Evolutionary conservation across 176 grass and related monocot genomes (phyloP).

Genomic region (Hsuehochloa calcarea): DNA sequence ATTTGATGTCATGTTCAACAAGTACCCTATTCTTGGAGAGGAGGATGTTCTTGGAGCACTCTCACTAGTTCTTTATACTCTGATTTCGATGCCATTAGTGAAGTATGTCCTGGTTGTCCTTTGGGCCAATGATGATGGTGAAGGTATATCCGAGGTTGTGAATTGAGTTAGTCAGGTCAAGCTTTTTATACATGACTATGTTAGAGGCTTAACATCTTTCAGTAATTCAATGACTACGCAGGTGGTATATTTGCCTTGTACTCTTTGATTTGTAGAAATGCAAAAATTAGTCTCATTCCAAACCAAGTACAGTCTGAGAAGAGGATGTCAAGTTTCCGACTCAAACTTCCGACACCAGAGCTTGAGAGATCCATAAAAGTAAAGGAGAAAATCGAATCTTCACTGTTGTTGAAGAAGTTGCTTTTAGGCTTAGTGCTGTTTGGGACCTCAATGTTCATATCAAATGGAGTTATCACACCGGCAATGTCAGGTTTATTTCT

Average conservation of each 20-base stretch:
- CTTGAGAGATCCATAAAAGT: slow-evolving; percentile 87
- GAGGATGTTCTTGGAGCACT: slow-evolving; percentile 93
- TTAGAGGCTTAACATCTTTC: slow-evolving; percentile 40
- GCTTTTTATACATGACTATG: not conserved
- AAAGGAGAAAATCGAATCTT: slow-evolving; percentile 86
- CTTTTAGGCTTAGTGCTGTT: slow-evolving; percentile 82
- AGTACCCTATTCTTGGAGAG: slow-evolving; percentile 65
- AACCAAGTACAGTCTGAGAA: slow-evolving; percentile 79
- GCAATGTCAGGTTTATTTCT: slow-evolving; percentile 88
- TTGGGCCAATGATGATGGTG: slow-evolving; percentile 82
- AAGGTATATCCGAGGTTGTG: slow-evolving; percentile 69
- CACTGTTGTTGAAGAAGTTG: slow-evolving; percentile 61
- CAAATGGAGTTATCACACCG: slow-evolving; percentile 94
- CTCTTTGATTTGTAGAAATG: slow-evolving; percentile 89
- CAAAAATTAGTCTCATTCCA: slow-evolving; percentile 81
- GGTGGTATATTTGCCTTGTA: slow-evolving; percentile 98
- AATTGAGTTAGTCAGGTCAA: slow-evolving; percentile 41
- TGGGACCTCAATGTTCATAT: slow-evolving; percentile 94
- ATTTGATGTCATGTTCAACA: slow-evolving; percentile 91
- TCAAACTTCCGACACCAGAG: slow-evolving; percentile 68
- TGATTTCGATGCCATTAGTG: slow-evolving; percentile 76
- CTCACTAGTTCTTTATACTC: slow-evolving; percentile 86
- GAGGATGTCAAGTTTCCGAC: slow-evolving; percentile 73
- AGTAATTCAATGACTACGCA: slow-evolving; percentile 45
- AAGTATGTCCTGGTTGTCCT: slow-evolving; percentile 92